A percentile compares a stretch with the other conserved stretches of the same genome.
Evolutionary conservation across 768 basidiomycete species (phyloP).

Genomic region (Mycena galericulata): DNA sequence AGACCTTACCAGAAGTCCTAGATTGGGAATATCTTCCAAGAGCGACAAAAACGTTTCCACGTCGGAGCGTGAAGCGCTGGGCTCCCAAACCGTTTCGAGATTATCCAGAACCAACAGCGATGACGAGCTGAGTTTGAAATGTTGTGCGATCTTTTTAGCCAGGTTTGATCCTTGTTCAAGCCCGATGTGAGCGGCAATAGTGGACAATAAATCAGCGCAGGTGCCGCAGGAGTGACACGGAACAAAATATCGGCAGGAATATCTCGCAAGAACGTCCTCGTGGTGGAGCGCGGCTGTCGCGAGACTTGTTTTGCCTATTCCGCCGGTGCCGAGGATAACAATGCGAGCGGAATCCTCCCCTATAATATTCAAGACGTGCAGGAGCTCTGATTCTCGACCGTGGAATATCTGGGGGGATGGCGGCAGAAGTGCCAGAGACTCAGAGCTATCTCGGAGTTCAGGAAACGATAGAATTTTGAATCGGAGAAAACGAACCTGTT

Average conservation of each 20-base stretch:
- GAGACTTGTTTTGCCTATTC: neutral
- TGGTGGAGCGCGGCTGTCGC: neutral
- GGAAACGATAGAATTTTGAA: neutral
- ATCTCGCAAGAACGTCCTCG: neutral
- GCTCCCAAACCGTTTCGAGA: slow-evolving; percentile 22
- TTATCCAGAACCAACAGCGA: slow-evolving; percentile 21
- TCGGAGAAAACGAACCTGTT: neutral
- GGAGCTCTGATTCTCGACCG: neutral
- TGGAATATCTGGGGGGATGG: slow-evolving; percentile 4
- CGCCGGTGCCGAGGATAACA: neutral
- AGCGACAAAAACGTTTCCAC: slow-evolving; percentile 17
- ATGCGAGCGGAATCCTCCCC: neutral
- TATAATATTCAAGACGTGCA: neutral
- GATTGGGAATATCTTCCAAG: slow-evolving; percentile 5
- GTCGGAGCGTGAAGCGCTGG: neutral
- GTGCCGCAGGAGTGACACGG: slow-evolving; percentile 5
- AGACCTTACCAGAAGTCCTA: slow-evolving; percentile 3
- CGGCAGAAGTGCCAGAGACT: neutral
- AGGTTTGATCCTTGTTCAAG: neutral
- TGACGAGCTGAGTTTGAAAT: neutral
- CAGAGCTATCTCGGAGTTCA: neutral
- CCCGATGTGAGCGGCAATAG: slow-evolving; percentile 13
- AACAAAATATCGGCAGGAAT: slow-evolving; percentile 15
- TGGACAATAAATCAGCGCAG: slow-evolving; percentile 6
- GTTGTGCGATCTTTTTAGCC: slow-evolving; percentile 2